Conservation (phyloP, 805 yeast genomes). For the Babjeviella inositovora region DNA sequence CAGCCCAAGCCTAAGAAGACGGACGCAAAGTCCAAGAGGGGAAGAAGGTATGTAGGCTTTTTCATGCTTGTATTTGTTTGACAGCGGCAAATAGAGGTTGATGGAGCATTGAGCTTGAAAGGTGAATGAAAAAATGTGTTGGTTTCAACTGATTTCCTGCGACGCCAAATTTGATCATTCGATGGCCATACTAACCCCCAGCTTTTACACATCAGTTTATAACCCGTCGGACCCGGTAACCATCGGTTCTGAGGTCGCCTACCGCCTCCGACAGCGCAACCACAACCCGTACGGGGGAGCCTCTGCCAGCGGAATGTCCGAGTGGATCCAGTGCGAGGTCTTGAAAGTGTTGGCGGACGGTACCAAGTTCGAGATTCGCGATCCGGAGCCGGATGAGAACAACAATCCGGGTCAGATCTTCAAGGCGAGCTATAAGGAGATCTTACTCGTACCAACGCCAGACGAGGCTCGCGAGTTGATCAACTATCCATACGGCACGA, state of each 20-base stretch:
- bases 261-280: slow-evolving; percentile 50
- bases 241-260: slow-evolving; percentile 79
- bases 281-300: too few species aligned
- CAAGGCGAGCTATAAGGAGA: slow-evolving; percentile 70
- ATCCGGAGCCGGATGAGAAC: slow-evolving; percentile 94
- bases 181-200: slow-evolving; percentile 4
- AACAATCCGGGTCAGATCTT: slow-evolving; percentile 79
- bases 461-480: slow-evolving; percentile 21
- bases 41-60: slow-evolving; percentile 7
- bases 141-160: too few species aligned
- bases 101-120: too few species aligned
- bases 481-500: slow-evolving; percentile 58
- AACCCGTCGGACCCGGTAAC: slow-evolving; percentile 41
- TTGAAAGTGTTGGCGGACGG: slow-evolving; percentile 66
- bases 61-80: not conserved
- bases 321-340: slow-evolving; percentile 95
- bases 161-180: too few species aligned
- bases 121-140: too few species aligned
- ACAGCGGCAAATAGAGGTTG: slow-evolving; percentile 1
- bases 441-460: slow-evolving; percentile 51
- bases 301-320: too few species aligned
- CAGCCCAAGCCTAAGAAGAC: slow-evolving; percentile 3
- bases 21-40: slow-evolving; percentile 7
- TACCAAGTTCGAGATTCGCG: slow-evolving; percentile 70
- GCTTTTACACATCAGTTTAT: slow-evolving; percentile 29